Evolutionary conservation across 129 eudicot species (phyloP), one percentile per base, ranked within the genome.

Genomic region (Escallonia rubra): DNA sequence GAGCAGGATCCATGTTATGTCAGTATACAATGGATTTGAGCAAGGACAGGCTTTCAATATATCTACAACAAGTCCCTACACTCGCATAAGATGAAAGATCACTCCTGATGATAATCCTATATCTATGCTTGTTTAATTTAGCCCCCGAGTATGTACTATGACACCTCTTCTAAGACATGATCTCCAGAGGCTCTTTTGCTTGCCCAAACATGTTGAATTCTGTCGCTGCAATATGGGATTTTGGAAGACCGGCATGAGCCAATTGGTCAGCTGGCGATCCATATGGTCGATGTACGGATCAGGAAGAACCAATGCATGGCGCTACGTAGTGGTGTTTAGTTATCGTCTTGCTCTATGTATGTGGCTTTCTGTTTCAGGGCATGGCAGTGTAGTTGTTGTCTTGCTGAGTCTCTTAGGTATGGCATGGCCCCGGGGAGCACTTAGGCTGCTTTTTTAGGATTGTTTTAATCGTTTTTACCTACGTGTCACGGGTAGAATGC

Each of bases 181-280:
- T 74, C 86, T 91, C 92, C 63, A 91, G 66, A 43, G 97, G 96
- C 66, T 91, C 93, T 69, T 96, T 78, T 53, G 96, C 80, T 83
- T 87, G 76, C 46, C 97, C 97, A 10, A 85, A 73, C 38, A 85
- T 70, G 42, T 81, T 91, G 67, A 83, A 91, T 43, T 87, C 90
- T 5, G 97, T 87, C 56, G 97, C 97, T 13, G 96, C 97, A 52
- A 91, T 91, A 63, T 88, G 96, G 9, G 90, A 84, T 43, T 96
- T 85, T 34, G 97, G 79, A 13, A 54, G 66, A 40, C 98, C 96
- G 1, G 98, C 97, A 64, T 87, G 84, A 3, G 79, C 87, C 55
- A 91, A 53, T 63, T 91, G 97, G 70, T 91, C 90, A 8, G 72
- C 83, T 0, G 97, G 96, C 2, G 97, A 79, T 57, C 97, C 97